Evolutionary conservation across 257 asterid species (phyloP), one percentile per base, ranked within the genome.

Genomic region (Sherardia arvensis): DNA sequence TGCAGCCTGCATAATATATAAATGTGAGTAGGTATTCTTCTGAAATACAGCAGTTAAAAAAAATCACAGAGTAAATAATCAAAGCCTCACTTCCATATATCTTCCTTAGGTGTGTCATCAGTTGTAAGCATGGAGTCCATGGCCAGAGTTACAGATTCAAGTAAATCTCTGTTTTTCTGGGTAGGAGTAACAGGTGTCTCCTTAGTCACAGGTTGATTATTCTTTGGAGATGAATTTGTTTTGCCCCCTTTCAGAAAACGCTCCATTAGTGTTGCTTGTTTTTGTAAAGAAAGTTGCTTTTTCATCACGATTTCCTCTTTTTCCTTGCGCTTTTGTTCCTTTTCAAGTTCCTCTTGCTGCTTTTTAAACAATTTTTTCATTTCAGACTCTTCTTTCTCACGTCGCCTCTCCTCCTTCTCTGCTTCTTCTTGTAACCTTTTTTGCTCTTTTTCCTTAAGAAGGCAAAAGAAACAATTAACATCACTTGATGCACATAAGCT

Each of bases 241-340:
- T 85, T 83, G 72, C 62, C 66, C 67, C 75, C 76, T 74, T 80
- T 87, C 40, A 93, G 90, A 68, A 93, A 93, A 62, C 95, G 87
- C 60, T 87, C 87, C 99, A 93, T 93, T 61, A 93, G 72, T 21
- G 96, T 85, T 70, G 96, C 99, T 83, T 93, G 96, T 72, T 93
- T 93, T 78, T 87, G 83, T 73, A 90, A 73, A 56, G 79, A 73
- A 40, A 81, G 83, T 59, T 64, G 87, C 66, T 72, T 81, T 78
- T 80, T 90, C 33, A 70, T 64, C 65, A 81, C 95, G 61, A 88
- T 84, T 69, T 85, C 97, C 83, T 93, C 95, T 78, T 82, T 93
- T 70, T 87, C 95, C 80, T 77, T 85, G 49, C 96, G 97, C 9
- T 76, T 79, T 68, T 83, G 84, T 28, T 76, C 90, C 72, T 80